phyloP scores from a whole-genome alignment of 83 land plant species.

The Thuja plicata region DNA sequence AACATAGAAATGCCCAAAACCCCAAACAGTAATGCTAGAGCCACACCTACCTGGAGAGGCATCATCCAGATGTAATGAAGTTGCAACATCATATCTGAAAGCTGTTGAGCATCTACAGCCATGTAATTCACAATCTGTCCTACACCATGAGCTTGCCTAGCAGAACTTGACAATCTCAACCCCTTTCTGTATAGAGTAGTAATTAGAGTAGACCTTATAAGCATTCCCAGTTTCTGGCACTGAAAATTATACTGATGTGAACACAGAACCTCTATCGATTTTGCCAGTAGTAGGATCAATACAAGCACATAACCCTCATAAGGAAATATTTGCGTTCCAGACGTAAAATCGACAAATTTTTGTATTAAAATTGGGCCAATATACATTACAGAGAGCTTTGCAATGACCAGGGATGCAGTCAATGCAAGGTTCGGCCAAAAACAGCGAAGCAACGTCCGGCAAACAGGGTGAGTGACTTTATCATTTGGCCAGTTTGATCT shows the following conservation, averaged over 20 bases:
- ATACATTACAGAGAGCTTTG: constrained; percentile 81
- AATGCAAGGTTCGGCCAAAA: constrained; percentile 76
- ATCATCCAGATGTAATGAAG: constrained; percentile 83
- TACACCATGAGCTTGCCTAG: constrained; percentile 85
- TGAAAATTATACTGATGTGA: constrained; percentile 89
- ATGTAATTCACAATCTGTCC: constrained; percentile 98
- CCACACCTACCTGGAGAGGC: constrained; percentile 76
- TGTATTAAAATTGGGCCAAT: constrained; percentile 85
- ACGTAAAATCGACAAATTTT: constrained; percentile 68
- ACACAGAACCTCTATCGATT: constrained; percentile 63
- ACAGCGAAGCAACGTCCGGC: constrained; percentile 62
- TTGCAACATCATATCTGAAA: constrained; percentile 88
- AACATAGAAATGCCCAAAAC: constrained; percentile 66
- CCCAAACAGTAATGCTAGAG: constrained; percentile 60
- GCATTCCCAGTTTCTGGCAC: constrained; percentile 78
- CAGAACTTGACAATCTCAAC: constrained; percentile 74
- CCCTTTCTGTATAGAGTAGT: constrained; percentile 84
- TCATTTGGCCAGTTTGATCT: constrained; percentile 64
- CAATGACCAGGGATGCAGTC: constrained; percentile 65
- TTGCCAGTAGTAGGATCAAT: constrained; percentile 64
- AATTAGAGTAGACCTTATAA: constrained; percentile 66
- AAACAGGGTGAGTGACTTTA: constrained; percentile 51
- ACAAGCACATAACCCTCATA: constrained; percentile 84
- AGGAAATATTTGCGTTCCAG: constrained; percentile 46
- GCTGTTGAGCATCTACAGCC: constrained; percentile 96